These are phyloP conservation scores for Rosa lucieae DNA, from an alignment of 306 rosid species.

Conservation along the genomic window DNA sequence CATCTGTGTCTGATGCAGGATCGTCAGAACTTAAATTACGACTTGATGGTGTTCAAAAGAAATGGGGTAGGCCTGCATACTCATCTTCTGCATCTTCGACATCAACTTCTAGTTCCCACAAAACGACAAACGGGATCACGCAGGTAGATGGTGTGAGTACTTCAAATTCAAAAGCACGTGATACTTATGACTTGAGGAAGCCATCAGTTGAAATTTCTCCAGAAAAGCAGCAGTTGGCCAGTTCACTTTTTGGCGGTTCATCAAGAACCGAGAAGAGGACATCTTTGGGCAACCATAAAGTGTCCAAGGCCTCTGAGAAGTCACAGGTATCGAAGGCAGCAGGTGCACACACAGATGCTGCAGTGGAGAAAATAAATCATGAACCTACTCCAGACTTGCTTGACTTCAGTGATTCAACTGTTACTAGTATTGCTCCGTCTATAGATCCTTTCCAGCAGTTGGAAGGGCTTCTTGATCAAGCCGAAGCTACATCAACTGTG, in stretches of 20 bases:
- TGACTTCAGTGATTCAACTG: conserved; percentile 62
- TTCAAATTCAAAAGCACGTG: conserved; percentile 48
- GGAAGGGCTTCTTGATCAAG: conserved; percentile 73
- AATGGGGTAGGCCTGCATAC: conserved; percentile 75
- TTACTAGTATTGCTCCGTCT: conserved; percentile 36
- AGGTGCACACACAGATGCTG: conserved; percentile 30
- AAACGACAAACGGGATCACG: conserved; percentile 51
- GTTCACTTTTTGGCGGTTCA: conserved; percentile 81
- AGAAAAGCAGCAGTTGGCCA: conserved; percentile 90
- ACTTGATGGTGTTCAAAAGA: conserved; percentile 86
- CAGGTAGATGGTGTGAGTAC: conserved; percentile 43
- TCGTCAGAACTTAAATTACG: conserved; percentile 61
- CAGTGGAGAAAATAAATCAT: conserved; percentile 39
- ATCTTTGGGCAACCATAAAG: conserved; percentile 51
- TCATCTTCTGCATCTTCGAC: conserved; percentile 51
- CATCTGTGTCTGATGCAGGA: conserved; percentile 55
- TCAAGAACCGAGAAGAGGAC: conserved; percentile 57
- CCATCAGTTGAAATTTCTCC: conserved; percentile 53
- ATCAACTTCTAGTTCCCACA: conserved; percentile 51
- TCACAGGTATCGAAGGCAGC: conserved; percentile 47
- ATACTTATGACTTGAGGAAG: conserved; percentile 54
- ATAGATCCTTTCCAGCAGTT: conserved; percentile 72
- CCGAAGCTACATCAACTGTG: conserved; percentile 31
- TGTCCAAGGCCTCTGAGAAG: conserved; percentile 40
- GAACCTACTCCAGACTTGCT: conserved; percentile 80